phyloP scores from a whole-genome alignment of 768 basidiomycete genomes.

The Boletus edulis region DNA sequence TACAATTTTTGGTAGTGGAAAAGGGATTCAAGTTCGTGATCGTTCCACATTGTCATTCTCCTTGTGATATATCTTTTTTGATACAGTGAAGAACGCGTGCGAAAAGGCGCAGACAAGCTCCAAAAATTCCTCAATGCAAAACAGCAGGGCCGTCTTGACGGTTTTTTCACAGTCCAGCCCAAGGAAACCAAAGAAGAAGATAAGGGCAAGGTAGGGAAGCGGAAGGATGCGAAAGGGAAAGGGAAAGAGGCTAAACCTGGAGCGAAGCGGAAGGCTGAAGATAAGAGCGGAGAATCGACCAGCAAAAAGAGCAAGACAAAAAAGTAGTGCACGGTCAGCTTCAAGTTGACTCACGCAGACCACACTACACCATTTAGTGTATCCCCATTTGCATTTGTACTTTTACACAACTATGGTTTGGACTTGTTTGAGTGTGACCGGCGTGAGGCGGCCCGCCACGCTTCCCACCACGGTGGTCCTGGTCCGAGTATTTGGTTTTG shows the following conservation, averaged over 20 bases:
- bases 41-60: not conserved
- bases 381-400: constrained; percentile 13
- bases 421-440: too few species aligned
- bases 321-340: constrained; percentile 24
- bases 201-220: constrained; percentile 40
- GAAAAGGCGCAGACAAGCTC: constrained; percentile 93
- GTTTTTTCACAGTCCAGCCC: constrained; percentile 83
- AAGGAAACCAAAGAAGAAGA: constrained; percentile 54
- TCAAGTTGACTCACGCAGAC: too few species aligned
- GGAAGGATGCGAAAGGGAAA: constrained; percentile 19
- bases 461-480: too few species aligned
- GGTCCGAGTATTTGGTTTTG: too few species aligned
- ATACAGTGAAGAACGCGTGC: constrained; percentile 89
- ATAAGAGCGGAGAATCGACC: constrained; percentile 29
- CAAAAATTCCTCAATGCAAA: constrained; percentile 83
- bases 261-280: constrained; percentile 31
- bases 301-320: constrained; percentile 44
- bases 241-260: constrained; percentile 13
- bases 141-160: constrained; percentile 94
- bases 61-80: not conserved
- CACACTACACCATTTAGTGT: too few species aligned
- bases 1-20: constrained; percentile 89
- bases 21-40: constrained; percentile 89
- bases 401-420: not conserved
- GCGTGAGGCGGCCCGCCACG: too few species aligned